A percentile compares a stretch with the other conserved stretches of the same genome.
Conservation (phyloP, 805 yeast genomes). For the Saccharomycopsis schoenii region DNA sequence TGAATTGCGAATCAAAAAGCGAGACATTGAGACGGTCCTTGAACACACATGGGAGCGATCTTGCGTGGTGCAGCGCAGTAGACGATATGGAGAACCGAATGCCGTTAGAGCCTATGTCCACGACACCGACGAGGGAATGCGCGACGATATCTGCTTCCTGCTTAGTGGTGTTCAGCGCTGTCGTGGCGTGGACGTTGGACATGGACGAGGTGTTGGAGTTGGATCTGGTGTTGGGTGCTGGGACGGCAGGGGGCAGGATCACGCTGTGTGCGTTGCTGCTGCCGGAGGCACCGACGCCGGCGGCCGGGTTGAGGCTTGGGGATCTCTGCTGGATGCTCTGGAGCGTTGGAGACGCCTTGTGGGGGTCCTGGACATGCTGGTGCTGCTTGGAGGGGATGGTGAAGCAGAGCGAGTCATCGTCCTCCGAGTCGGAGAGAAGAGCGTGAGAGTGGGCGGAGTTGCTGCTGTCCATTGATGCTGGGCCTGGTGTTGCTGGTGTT, state of each 20-base stretch:
- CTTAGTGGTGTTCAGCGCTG: background rate
- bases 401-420: background rate
- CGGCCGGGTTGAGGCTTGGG: background rate
- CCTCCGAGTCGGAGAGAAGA: background rate
- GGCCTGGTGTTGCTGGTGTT: no score
- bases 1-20: conserved; percentile 50
- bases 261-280: background rate
- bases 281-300: background rate
- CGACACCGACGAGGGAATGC: conserved; percentile 51
- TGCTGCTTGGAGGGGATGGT: background rate
- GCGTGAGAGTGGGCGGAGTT: background rate
- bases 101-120: conserved; percentile 72
- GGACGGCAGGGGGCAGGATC: background rate
- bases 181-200: background rate
- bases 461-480: background rate
- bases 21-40: conserved; percentile 68
- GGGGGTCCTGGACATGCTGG: background rate
- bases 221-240: background rate
- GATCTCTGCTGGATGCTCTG: background rate
- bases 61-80: conserved; percentile 55
- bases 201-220: background rate
- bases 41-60: conserved; percentile 70
- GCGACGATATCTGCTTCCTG: conserved; percentile 48
- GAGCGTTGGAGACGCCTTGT: background rate
- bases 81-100: conserved; percentile 65